These are phyloP conservation scores for Pythium dissotocum DNA, from an alignment of 352 stramenopile species.

Conservation along the genomic window DNA sequence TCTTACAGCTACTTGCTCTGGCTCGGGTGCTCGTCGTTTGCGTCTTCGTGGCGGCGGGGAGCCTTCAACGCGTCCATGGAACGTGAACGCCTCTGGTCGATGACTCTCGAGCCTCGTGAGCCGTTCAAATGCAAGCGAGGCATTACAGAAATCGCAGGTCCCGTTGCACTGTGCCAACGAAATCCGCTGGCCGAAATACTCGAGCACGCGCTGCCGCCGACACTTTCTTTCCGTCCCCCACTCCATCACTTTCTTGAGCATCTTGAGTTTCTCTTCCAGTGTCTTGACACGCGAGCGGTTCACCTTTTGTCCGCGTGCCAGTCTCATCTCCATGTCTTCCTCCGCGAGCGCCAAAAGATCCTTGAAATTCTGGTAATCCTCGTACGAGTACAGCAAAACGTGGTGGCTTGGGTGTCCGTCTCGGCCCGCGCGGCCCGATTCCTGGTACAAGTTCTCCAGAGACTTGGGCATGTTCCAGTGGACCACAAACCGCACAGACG, in stretches of 20 bases:
- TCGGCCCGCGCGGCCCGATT: constrained; percentile 93
- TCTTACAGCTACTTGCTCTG: neutral
- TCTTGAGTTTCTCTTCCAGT: constrained; percentile 29
- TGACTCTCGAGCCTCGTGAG: constrained; percentile 11
- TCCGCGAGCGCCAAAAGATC: constrained; percentile 29
- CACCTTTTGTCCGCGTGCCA: neutral
- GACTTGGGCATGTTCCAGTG: constrained; percentile 86
- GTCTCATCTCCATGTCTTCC: constrained; percentile 31
- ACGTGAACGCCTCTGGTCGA: constrained; percentile 15
- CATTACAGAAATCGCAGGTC: constrained; percentile 54
- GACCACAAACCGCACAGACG: constrained; percentile 88
- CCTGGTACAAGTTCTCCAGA: constrained; percentile 96
- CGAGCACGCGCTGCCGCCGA: constrained; percentile 43
- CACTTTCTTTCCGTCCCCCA: constrained; percentile 45
- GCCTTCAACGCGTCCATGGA: neutral
- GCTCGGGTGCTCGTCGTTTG: neutral
- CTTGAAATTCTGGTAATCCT: constrained; percentile 44
- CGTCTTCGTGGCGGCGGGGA: neutral
- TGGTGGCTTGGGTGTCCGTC: constrained; percentile 89
- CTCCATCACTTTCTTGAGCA: constrained; percentile 35
- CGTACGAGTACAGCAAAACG: constrained; percentile 72
- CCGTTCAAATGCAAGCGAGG: constrained; percentile 34
- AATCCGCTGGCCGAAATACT: constrained; percentile 50
- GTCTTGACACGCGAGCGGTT: constrained; percentile 13
- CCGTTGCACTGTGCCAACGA: constrained; percentile 36